Evolutionary conservation across 306 rosid species (phyloP).

Genomic region (Abrus pulchellus): DNA sequence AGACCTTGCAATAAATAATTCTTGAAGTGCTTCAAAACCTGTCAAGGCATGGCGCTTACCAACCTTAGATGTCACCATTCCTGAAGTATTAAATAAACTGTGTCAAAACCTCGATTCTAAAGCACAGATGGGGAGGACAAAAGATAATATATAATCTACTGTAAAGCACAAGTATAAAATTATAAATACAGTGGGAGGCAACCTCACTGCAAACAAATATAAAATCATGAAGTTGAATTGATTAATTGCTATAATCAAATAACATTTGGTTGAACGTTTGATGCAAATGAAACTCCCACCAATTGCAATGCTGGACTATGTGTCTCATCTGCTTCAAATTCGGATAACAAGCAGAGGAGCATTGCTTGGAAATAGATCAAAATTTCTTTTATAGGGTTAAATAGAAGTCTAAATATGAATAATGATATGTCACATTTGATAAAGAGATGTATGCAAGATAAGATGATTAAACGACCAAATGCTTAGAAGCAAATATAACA

Average conservation of each 20-base stretch:
- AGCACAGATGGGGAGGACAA: slow-evolving; percentile 11
- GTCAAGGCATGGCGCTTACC: slow-evolving; percentile 96
- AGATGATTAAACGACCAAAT: slow-evolving; percentile 2
- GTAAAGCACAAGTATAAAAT: slow-evolving; percentile 21
- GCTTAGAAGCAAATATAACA: background rate
- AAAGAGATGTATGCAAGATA: background rate
- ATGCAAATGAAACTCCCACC: slow-evolving; percentile 18
- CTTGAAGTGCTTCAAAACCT: slow-evolving; percentile 91
- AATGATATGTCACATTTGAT: background rate
- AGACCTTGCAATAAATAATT: slow-evolving; percentile 86
- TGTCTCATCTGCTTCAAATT: slow-evolving; percentile 1
- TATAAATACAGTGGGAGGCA: background rate
- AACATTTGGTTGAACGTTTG: background rate
- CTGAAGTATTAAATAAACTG: slow-evolving; percentile 52
- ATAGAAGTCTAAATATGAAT: background rate
- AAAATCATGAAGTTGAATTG: background rate
- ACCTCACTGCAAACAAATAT: slow-evolving; percentile 15
- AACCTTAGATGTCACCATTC: slow-evolving; percentile 97
- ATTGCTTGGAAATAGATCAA: background rate
- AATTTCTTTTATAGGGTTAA: background rate
- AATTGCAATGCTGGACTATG: slow-evolving; percentile 4
- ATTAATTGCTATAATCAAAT: background rate
- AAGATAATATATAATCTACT: background rate
- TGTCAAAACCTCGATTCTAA: slow-evolving; percentile 31
- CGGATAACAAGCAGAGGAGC: background rate